phyloP scores from a whole-genome alignment of 2,329 filamentous ascomycete genomes.

The Aureobasidium sp. region DNA sequence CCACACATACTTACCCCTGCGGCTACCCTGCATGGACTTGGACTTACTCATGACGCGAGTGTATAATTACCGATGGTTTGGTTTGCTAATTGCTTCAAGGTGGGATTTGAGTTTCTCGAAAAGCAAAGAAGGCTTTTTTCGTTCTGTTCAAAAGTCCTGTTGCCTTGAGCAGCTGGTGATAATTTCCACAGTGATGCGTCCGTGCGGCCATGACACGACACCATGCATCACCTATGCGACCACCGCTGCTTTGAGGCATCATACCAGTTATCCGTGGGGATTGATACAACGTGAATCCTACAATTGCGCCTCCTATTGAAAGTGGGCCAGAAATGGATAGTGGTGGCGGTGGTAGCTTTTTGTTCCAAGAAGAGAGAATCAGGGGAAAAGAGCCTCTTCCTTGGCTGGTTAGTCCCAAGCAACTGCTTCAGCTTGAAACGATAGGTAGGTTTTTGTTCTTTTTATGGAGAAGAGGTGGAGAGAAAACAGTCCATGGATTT shows the following conservation, averaged over 20 bases:
- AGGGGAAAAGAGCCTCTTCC: too few relatives aligned
- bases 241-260: neutral
- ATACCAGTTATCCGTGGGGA: neutral
- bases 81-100: neutral
- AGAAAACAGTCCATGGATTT: too few relatives aligned
- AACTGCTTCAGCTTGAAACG: neutral
- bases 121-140: neutral
- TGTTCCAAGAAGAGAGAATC: neutral
- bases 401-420: neutral
- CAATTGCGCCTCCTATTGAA: neutral
- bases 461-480: neutral
- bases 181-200: slow-evolving; percentile 7
- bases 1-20: neutral
- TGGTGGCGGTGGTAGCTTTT: neutral
- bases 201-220: neutral
- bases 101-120: neutral
- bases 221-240: neutral
- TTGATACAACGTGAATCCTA: neutral
- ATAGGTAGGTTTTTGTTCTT: neutral
- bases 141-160: neutral
- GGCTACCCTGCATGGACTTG: neutral
- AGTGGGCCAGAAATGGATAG: neutral
- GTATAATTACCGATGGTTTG: neutral
- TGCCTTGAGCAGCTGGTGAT: neutral
- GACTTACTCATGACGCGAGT: neutral